These are phyloP conservation scores for Paramecium tetraurelia DNA, from an alignment of 73 alveolate species.

Conservation along the genomic window DNA sequence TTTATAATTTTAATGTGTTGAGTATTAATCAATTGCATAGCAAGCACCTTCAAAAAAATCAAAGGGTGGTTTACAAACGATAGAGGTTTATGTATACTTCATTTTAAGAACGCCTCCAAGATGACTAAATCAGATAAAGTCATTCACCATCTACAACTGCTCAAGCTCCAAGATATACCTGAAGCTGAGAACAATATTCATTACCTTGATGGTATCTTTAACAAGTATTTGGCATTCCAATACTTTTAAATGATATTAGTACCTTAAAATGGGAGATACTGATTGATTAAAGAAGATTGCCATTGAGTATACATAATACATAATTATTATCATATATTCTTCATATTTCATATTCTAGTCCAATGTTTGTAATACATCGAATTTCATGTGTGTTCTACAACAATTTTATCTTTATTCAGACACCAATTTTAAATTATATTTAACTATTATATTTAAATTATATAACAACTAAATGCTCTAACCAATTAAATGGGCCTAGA, in stretches of 20 bases:
- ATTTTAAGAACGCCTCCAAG: not conserved
- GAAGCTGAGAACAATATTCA: not conserved
- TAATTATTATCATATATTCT: not conserved
- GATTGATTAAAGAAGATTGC: not conserved
- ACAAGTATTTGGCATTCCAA: not conserved
- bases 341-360: not conserved
- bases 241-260: not conserved
- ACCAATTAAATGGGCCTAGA: not conserved
- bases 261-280: not conserved
- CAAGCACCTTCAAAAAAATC: not conserved
- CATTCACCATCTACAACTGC: not conserved
- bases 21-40: not conserved
- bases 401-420: not conserved
- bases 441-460: not conserved
- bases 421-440: not conserved
- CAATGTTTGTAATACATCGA: not conserved
- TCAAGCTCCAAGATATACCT: not conserved
- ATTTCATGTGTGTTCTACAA: not conserved
- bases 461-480: not conserved
- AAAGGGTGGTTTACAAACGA: not conserved
- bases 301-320: not conserved
- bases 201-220: not conserved
- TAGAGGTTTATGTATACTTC: not conserved
- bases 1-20: constrained; percentile 8
- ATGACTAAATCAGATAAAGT: not conserved